Base-by-base conservation (phyloP, 1,284 basidiomycete species). In the Leccinum colubrinum region DNA sequence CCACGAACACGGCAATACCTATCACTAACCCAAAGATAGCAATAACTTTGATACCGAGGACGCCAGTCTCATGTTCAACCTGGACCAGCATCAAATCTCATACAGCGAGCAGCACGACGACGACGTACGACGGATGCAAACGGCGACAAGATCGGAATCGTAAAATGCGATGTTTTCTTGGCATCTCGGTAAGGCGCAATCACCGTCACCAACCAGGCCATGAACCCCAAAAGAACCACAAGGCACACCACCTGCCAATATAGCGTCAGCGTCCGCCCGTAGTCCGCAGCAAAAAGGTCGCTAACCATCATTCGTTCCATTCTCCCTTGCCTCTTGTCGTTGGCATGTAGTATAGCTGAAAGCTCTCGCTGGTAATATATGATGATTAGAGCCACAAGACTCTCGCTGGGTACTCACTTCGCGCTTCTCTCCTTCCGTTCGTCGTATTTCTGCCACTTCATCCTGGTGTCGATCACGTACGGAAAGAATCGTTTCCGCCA, bases 141-240 rank as follows among this genome's bases (percentile, higher is more conserved):
- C 0, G 87, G 86, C 0, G 87, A 88, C 17, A 88, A 68, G 5
- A 88, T 83, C 4, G 86, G 86, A n/a, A 88, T 84, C 1, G 87
- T 88, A 68, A 87, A 86, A 68, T 88, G 86, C 0, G 79, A 76
- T 0, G 82, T 74, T 62, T 70, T 65, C 65, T 63, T 56, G 66
- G 74, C 59, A 69, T 71, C 50, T 41, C 76, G 68, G 54, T 56
- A 61, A 30, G 69, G 61, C 22, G 71, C 37, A 37, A 62, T 58
- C 14, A 72, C 59, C n/a, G 72, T 70, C 51, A 79, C 67, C 56
- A 81, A 66, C 66, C 83, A 83, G 41, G 81, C 71, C 20, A 84
- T 65, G 46, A 81, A 66, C 12, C 76, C 70, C 15, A 81, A 70
- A 15, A 86, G 71, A 17, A 80, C 59, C 27, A 74, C 63, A 12